phyloP scores from a whole-genome alignment of 495 filamentous ascomycete species.

The Chlorociboria aeruginascens region DNA sequence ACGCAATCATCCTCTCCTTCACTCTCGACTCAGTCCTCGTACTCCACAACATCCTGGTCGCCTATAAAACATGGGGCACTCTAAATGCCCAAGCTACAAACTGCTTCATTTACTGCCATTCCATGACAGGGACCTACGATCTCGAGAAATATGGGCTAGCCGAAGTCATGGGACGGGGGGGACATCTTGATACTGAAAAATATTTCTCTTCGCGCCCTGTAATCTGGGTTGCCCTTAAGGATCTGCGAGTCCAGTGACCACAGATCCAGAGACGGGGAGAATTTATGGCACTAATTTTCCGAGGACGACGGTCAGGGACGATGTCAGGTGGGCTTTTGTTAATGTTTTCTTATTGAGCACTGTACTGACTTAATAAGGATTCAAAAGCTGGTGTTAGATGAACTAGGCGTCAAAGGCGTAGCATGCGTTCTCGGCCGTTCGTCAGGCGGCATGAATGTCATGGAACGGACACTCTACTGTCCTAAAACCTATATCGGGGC shows the following conservation, averaged over 20 bases:
- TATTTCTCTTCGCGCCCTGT: constrained; percentile 27
- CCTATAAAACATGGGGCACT: constrained; percentile 28
- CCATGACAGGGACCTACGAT: constrained; percentile 28
- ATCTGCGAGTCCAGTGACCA: constrained; percentile 22
- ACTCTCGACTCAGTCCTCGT: constrained; percentile 24
- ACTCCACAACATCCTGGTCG: constrained; percentile 22
- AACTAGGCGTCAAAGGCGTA: constrained; percentile 22
- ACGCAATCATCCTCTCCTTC: constrained; percentile 6
- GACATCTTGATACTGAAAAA: constrained; percentile 24
- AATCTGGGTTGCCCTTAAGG: constrained; percentile 28
- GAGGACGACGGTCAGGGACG: constrained; percentile 26
- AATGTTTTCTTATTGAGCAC: background rate
- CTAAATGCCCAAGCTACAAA: constrained; percentile 24
- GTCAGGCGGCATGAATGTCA: constrained; percentile 28
- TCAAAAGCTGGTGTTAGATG: constrained; percentile 26
- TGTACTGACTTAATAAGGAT: constrained; percentile 11
- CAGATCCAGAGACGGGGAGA: constrained; percentile 18
- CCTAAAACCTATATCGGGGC: constrained; percentile 22
- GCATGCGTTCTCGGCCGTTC: constrained; percentile 24
- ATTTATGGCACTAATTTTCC: constrained; percentile 27
- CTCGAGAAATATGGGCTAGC: constrained; percentile 25
- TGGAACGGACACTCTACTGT: constrained; percentile 25
- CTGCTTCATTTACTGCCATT: constrained; percentile 26
- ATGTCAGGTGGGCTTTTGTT: constrained; percentile 22
- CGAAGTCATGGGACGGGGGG: constrained; percentile 22